Evolutionary conservation across 2,329 filamentous ascomycete genomes (phyloP).

Genomic region (Tympanopsis confertula): DNA sequence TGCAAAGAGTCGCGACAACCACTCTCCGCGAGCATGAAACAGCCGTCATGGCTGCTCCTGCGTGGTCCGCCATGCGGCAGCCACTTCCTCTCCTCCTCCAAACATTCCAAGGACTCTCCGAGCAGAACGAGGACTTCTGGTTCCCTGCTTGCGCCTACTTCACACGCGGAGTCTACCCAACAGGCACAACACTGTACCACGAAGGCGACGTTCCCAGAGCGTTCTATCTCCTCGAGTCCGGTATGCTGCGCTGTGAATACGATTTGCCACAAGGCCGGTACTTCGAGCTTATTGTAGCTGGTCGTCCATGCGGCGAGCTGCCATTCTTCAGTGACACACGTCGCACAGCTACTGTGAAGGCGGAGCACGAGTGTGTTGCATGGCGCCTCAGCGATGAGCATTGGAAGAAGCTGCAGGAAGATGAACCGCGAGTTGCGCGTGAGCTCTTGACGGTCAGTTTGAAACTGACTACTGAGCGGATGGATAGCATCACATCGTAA

Average conservation of each 20-base stretch:
- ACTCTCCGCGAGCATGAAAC: conserved; percentile 53
- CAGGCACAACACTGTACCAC: conserved; percentile 65
- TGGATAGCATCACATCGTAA: conserved; percentile 57
- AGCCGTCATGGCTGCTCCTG: conserved; percentile 38
- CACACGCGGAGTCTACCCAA: conserved; percentile 48
- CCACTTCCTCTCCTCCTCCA: conserved; percentile 85
- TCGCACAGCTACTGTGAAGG: conserved; percentile 68
- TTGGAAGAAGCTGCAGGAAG: conserved; percentile 63
- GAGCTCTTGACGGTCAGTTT: conserved; percentile 80
- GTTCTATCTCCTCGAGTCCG: conserved; percentile 84
- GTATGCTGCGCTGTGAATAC: conserved; percentile 83
- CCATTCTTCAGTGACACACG: conserved; percentile 90
- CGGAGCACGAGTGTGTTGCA: conserved; percentile 49
- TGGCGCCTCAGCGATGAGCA: conserved; percentile 67
- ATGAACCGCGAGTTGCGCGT: conserved; percentile 65
- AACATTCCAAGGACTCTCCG: conserved; percentile 81
- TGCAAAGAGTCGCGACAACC: conserved; percentile 66
- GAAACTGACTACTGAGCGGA: conserved; percentile 87
- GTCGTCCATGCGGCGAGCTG: conserved; percentile 88
- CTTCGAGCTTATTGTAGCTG: conserved; percentile 84
- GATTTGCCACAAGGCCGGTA: conserved; percentile 79
- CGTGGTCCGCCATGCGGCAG: conserved; percentile 80
- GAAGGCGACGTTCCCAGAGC: conserved; percentile 67
- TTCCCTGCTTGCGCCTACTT: conserved; percentile 72
- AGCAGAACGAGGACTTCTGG: conserved; percentile 92